These are phyloP conservation scores for Trebouxia sp. DNA, from an alignment of 139 green algal genomes.

Conservation along the genomic window DNA sequence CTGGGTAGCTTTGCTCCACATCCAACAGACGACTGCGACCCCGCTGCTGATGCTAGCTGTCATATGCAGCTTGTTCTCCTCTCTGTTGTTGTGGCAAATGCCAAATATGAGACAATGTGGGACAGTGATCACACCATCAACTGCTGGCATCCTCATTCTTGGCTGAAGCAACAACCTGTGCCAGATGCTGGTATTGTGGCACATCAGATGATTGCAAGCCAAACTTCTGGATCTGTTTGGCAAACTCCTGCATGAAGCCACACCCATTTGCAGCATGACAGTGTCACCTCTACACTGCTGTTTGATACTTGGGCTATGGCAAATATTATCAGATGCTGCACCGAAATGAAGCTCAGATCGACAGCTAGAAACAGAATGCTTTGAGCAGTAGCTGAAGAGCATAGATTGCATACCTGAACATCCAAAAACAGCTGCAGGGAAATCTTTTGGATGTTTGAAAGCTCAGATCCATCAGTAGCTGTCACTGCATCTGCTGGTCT, in stretches of 20 bases:
- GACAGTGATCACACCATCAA: background rate
- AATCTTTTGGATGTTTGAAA: constrained; percentile 93
- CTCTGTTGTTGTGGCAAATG: too few relatives aligned
- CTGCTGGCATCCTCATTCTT: background rate
- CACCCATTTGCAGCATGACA: background rate
- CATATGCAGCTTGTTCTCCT: too few relatives aligned
- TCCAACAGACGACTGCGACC: too few relatives aligned
- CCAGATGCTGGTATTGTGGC: constrained; percentile 40
- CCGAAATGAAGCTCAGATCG: background rate
- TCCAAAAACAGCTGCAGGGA: constrained; percentile 81
- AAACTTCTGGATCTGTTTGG: constrained; percentile 43
- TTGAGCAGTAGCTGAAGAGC: background rate
- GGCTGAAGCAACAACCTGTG: constrained; percentile 33
- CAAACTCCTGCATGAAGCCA: constrained; percentile 59
- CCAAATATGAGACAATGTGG: background rate
- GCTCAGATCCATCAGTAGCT: constrained; percentile 33
- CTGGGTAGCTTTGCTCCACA: too few relatives aligned
- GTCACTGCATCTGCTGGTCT: constrained; percentile 39
- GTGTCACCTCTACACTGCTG: background rate
- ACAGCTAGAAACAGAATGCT: background rate
- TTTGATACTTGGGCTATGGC: too few relatives aligned
- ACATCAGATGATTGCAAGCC: constrained; percentile 41
- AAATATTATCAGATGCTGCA: too few relatives aligned
- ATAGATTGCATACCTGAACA: constrained; percentile 44
- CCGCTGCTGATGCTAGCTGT: too few relatives aligned